Evolutionary conservation across 208 protist species (phyloP).

Genomic region (Crithidia expoeki): DNA sequence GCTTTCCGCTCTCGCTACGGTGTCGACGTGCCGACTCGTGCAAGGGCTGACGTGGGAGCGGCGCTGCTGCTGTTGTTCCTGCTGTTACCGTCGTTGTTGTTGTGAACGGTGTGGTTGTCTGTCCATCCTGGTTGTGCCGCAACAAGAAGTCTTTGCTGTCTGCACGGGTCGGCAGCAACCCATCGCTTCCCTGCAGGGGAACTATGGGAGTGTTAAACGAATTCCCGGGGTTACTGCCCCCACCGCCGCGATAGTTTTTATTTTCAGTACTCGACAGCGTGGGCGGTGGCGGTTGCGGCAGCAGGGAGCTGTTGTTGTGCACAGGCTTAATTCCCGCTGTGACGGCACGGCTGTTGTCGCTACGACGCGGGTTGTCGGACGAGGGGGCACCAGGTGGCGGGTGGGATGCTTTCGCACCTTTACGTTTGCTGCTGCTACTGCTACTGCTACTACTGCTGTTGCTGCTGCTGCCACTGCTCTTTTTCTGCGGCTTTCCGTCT

Average conservation of each 20-base stretch:
- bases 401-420: neutral
- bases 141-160: constrained; percentile 35
- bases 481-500: neutral
- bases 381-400: constrained; percentile 1
- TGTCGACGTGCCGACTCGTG: constrained; percentile 1
- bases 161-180: constrained; percentile 11
- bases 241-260: constrained; percentile 9
- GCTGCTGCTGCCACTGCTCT: neutral
- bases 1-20: neutral
- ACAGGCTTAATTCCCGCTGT: neutral
- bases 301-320: constrained; percentile 6
- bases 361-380: constrained; percentile 10
- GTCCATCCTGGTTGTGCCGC: constrained; percentile 1
- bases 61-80: neutral
- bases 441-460: too few species aligned
- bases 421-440: neutral
- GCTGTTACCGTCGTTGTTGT: neutral
- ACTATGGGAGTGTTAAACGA: constrained; percentile 11
- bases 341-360: neutral
- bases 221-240: constrained; percentile 1
- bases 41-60: constrained; percentile 2
- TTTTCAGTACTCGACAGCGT: constrained; percentile 14
- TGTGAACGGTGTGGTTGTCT: neutral
- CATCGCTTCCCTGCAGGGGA: constrained; percentile 7
- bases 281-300: constrained; percentile 19